Conservation (phyloP, 495 filamentous ascomycete species). For the Tuber magnatum region DNA sequence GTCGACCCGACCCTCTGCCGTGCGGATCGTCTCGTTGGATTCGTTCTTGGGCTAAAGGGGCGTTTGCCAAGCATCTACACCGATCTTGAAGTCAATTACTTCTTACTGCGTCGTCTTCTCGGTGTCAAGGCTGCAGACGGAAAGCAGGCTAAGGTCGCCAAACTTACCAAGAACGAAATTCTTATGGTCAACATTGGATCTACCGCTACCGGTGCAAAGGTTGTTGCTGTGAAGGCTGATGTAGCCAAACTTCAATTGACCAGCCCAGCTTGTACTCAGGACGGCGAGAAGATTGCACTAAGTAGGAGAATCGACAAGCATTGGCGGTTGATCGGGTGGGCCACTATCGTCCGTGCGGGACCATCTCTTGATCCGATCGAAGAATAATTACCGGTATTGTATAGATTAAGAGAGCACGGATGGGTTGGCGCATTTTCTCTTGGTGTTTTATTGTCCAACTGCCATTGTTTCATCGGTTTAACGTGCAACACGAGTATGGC, state of each 20-base stretch:
- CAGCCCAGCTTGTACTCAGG: slow-evolving; percentile 82
- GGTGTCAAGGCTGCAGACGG: slow-evolving; percentile 97
- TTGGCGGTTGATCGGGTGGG: slow-evolving; percentile 97
- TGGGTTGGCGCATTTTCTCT: neutral
- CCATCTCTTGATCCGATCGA: slow-evolving; percentile 33
- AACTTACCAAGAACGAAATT: slow-evolving; percentile 94
- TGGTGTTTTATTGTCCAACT: neutral
- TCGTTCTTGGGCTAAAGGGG: slow-evolving; percentile 91
- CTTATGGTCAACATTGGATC: slow-evolving; percentile 99
- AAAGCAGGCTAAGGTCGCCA: slow-evolving; percentile 98
- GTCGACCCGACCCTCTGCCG: slow-evolving; percentile 96
- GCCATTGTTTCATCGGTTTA: neutral
- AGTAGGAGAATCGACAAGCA: slow-evolving; percentile 97
- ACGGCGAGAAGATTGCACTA: slow-evolving; percentile 96
- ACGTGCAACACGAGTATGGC: neutral
- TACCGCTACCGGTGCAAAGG: slow-evolving; percentile 90
- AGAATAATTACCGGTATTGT: slow-evolving; percentile 12
- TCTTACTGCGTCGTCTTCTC: slow-evolving; percentile 82
- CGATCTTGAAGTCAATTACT: slow-evolving; percentile 98
- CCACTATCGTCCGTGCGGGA: slow-evolving; percentile 60
- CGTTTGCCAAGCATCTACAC: slow-evolving; percentile 88
- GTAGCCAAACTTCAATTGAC: slow-evolving; percentile 84
- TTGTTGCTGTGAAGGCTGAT: slow-evolving; percentile 92
- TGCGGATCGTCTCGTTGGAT: slow-evolving; percentile 96
- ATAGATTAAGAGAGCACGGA: neutral